Conservation (phyloP, 2,329 filamentous ascomycete species). For the Stenocarpella maydis region DNA sequence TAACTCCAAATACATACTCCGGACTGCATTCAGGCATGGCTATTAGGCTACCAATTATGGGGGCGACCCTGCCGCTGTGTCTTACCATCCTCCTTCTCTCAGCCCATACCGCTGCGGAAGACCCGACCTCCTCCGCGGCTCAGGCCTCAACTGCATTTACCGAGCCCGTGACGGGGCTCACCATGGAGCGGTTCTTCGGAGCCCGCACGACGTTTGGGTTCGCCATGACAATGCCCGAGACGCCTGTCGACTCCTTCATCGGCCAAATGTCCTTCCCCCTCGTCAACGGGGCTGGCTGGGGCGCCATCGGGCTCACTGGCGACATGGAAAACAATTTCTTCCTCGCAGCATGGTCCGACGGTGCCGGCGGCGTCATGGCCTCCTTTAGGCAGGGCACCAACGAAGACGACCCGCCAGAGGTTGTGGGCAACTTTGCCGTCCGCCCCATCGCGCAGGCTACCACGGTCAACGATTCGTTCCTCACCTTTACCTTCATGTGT, state of each 20-base stretch:
- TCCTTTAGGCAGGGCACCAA: conserved; percentile 53
- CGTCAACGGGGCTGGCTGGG: conserved; percentile 47
- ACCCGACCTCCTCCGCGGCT: background rate
- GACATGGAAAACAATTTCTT: conserved; percentile 55
- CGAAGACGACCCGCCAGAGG: conserved; percentile 54
- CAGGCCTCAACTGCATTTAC: conserved; percentile 38
- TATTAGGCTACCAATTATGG: background rate
- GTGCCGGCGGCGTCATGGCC: conserved; percentile 47
- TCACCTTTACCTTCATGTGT: background rate
- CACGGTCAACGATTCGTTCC: background rate
- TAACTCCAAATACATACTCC: background rate
- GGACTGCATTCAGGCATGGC: background rate
- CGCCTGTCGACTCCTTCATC: conserved; percentile 52
- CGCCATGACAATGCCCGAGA: conserved; percentile 53
- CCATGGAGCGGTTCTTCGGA: conserved; percentile 50
- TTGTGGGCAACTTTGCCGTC: conserved; percentile 50
- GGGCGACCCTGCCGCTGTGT: background rate
- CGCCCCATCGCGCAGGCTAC: conserved; percentile 24
- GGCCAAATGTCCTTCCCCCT: conserved; percentile 55
- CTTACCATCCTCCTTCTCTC: background rate
- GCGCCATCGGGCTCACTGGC: conserved; percentile 44
- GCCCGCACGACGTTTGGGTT: conserved; percentile 50
- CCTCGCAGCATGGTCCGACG: conserved; percentile 54
- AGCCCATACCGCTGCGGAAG: background rate
- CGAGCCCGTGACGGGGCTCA: conserved; percentile 46